Evolutionary conservation across 2,329 filamentous ascomycete genomes (phyloP).

Genomic region (Fonsecaea pugnacius): DNA sequence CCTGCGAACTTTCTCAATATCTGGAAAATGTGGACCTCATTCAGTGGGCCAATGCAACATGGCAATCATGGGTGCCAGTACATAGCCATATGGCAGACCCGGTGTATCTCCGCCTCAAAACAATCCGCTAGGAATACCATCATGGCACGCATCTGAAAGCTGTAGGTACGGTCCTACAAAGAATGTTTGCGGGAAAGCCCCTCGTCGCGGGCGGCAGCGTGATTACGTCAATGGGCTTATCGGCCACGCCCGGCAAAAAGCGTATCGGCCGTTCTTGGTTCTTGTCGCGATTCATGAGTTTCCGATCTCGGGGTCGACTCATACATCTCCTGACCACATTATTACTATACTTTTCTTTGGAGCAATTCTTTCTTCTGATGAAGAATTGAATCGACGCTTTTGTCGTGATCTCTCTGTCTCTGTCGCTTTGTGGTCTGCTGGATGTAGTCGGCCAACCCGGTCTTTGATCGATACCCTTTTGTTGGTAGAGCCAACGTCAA

Average conservation of each 20-base stretch:
- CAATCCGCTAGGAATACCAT: neutral
- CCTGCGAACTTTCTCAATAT: neutral
- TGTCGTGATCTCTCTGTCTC: neutral
- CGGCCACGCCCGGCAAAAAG: neutral
- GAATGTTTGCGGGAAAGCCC: neutral
- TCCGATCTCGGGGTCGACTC: slow-evolving; percentile 14
- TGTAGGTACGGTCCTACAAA: neutral
- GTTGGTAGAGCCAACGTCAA: slow-evolving; percentile 2
- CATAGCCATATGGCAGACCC: neutral
- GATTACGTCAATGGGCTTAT: slow-evolving; percentile 19
- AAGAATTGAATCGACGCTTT: neutral
- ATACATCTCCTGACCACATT: slow-evolving; percentile 9
- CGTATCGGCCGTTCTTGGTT: neutral
- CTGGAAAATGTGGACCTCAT: neutral
- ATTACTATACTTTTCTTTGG: slow-evolving; percentile 9
- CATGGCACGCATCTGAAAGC: neutral
- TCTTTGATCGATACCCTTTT: neutral
- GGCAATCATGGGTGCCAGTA: neutral
- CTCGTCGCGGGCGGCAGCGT: neutral
- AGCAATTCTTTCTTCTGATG: neutral
- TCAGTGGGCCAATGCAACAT: neutral
- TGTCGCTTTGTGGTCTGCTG: neutral
- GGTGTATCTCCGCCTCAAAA: neutral
- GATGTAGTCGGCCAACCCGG: neutral
- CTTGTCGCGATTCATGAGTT: neutral